Evolutionary conservation across 2,329 filamentous ascomycete genomes (phyloP).

Genomic region (Fusarium keratoplasticum): DNA sequence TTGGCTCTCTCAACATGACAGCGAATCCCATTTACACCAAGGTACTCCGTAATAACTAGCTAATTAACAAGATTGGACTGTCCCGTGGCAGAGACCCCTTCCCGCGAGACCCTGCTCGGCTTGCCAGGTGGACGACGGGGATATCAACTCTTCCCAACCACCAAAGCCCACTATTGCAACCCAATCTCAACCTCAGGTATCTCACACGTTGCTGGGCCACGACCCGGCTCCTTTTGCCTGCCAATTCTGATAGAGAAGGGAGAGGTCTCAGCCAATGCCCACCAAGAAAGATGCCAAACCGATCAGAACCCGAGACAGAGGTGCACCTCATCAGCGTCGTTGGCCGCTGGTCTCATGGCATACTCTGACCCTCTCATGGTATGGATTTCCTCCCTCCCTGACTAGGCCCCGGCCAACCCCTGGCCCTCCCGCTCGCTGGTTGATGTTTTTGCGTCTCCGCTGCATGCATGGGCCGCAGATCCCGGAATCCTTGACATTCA

Average conservation of each 20-base stretch:
- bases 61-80: neutral
- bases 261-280: constrained; percentile 2
- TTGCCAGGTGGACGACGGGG: constrained; percentile 13
- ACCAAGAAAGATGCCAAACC: neutral
- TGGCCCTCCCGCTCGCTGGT: neutral
- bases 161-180: constrained; percentile 17
- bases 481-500: constrained; percentile 15
- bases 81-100: constrained; percentile 6
- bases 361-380: neutral
- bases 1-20: constrained; percentile 2
- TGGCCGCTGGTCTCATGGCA: neutral
- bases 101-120: constrained; percentile 7
- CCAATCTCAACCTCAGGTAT: constrained; percentile 27
- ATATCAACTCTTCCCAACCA: constrained; percentile 23
- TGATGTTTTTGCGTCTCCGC: constrained; percentile 4
- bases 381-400: constrained; percentile 1
- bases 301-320: constrained; percentile 12
- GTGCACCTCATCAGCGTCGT: constrained; percentile 6
- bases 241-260: neutral
- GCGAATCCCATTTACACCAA: neutral
- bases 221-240: neutral
- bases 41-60: neutral
- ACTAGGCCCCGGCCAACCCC: neutral
- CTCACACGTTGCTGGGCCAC: neutral
- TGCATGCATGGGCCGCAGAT: constrained; percentile 24